Conservation (phyloP, 1,284 basidiomycete genomes). For the Tilletia walkeri region DNA sequence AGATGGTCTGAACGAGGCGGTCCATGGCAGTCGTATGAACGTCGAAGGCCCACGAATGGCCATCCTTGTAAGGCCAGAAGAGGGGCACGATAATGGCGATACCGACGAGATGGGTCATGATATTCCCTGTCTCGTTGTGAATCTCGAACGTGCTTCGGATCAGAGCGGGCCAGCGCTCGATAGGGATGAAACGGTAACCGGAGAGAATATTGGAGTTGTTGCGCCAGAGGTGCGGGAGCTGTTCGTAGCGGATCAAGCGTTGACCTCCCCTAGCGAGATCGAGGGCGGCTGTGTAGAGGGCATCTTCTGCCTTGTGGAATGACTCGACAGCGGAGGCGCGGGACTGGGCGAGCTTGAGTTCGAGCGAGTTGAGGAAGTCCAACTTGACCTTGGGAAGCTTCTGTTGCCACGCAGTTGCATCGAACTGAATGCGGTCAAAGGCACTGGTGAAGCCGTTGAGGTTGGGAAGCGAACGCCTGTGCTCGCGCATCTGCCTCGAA, state of each 20-base stretch:
- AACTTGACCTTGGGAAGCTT: not conserved
- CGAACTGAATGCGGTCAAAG: not conserved
- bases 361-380: not conserved
- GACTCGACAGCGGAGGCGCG: not conserved
- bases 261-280: conserved; percentile 47
- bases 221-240: conserved; percentile 49
- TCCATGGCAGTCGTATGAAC: conserved; percentile 51
- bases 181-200: conserved; percentile 54
- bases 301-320: conserved; percentile 46
- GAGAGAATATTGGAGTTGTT: conserved; percentile 54
- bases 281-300: conserved; percentile 42
- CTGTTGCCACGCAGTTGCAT: not conserved
- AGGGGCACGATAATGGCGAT: conserved; percentile 43
- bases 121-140: conserved; percentile 56
- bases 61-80: conserved; percentile 40
- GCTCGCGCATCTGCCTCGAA: not conserved
- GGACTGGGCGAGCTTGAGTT: conserved; percentile 10
- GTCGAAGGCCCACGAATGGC: conserved; percentile 38
- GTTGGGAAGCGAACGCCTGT: not conserved
- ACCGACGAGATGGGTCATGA: conserved; percentile 51
- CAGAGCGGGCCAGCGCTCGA: conserved; percentile 40
- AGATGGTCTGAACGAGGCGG: conserved; percentile 49
- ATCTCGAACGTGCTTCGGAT: conserved; percentile 49
- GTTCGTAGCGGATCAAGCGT: conserved; percentile 44
- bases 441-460: not conserved